Percentiles rank a stretch among this genome's conserved stretches.
These are phyloP conservation scores for Colletotrichum sublineola DNA, from an alignment of 2,329 filamentous ascomycete genomes.

Conservation along the genomic window DNA sequence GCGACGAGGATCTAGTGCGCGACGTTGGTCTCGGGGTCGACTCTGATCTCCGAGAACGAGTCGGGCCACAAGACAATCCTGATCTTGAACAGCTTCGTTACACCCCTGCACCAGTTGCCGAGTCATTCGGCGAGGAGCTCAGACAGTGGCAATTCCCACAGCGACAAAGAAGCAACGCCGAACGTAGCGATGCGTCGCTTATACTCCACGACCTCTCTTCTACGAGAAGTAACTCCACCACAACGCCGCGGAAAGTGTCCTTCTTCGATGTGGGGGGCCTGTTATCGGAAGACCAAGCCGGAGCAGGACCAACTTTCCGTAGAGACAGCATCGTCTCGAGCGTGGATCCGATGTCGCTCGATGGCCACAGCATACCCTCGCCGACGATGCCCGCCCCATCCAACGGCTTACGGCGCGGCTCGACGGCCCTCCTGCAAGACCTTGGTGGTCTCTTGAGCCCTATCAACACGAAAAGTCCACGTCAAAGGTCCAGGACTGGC, in stretches of 20 bases:
- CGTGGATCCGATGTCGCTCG: slow-evolving; percentile 54
- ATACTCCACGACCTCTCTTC: slow-evolving; percentile 54
- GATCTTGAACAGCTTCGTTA: slow-evolving; percentile 48
- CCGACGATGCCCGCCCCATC: slow-evolving; percentile 60
- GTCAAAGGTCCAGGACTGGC: slow-evolving; percentile 50
- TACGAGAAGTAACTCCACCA: slow-evolving; percentile 55
- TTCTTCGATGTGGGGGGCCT: slow-evolving; percentile 90
- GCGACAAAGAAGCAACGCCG: slow-evolving; percentile 53
- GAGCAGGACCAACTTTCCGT: slow-evolving; percentile 50
- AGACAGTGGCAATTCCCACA: slow-evolving; percentile 63
- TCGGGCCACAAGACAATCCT: slow-evolving; percentile 42
- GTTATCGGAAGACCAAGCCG: slow-evolving; percentile 65
- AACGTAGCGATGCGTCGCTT: slow-evolving; percentile 62
- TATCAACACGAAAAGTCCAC: slow-evolving; percentile 50
- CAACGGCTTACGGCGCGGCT: slow-evolving; percentile 65
- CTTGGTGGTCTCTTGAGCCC: slow-evolving; percentile 67
- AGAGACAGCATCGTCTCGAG: slow-evolving; percentile 60
- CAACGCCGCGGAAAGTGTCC: slow-evolving; percentile 73
- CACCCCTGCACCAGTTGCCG: slow-evolving; percentile 54
- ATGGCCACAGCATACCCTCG: slow-evolving; percentile 51
- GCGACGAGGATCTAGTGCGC: slow-evolving; percentile 89
- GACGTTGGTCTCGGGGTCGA: slow-evolving; percentile 80
- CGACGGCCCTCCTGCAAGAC: slow-evolving; percentile 70
- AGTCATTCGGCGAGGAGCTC: slow-evolving; percentile 53
- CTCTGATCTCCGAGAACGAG: slow-evolving; percentile 61